Conservation (phyloP, 495 filamentous ascomycete genomes). For the Penicillium cataractarum region DNA sequence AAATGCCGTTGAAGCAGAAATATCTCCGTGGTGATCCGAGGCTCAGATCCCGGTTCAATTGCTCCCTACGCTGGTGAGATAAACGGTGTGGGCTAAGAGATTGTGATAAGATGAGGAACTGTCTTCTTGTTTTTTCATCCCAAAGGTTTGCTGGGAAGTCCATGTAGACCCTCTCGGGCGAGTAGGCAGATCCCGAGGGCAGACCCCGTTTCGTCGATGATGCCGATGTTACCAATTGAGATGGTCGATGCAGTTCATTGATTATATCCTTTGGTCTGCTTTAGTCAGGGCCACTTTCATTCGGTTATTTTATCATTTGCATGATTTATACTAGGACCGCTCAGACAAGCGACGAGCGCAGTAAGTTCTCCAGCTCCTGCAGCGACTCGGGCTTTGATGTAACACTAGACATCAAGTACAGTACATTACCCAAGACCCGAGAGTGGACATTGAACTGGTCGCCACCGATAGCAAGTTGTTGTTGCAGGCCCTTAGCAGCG, state of each 20-base stretch:
- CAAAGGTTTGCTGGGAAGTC: too few species aligned
- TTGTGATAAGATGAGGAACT: not conserved
- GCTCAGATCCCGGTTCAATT: not conserved
- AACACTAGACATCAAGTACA: constrained; percentile 77
- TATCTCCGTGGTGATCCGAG: not conserved
- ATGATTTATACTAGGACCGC: not conserved
- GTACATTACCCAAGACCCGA: constrained; percentile 73
- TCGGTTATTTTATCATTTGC: not conserved
- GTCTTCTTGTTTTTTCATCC: too few species aligned
- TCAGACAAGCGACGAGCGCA: constrained; percentile 37
- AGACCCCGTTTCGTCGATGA: not conserved
- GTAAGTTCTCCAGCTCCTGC: constrained; percentile 47
- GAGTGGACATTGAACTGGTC: constrained; percentile 65
- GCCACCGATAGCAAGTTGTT: constrained; percentile 47
- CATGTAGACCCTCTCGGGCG: not conserved
- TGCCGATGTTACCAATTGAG: not conserved
- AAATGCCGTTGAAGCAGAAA: not conserved
- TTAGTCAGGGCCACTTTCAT: too few species aligned
- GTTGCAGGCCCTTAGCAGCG: constrained; percentile 63
- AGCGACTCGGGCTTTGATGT: constrained; percentile 57
- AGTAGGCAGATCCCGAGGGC: not conserved
- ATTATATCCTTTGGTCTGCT: too few species aligned
- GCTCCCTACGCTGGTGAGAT: not conserved
- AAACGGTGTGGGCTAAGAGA: not conserved
- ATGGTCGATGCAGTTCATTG: too few species aligned